phyloP scores from a whole-genome alignment of 352 stramenopile species.

The Phytophthora pseudosyringae region DNA sequence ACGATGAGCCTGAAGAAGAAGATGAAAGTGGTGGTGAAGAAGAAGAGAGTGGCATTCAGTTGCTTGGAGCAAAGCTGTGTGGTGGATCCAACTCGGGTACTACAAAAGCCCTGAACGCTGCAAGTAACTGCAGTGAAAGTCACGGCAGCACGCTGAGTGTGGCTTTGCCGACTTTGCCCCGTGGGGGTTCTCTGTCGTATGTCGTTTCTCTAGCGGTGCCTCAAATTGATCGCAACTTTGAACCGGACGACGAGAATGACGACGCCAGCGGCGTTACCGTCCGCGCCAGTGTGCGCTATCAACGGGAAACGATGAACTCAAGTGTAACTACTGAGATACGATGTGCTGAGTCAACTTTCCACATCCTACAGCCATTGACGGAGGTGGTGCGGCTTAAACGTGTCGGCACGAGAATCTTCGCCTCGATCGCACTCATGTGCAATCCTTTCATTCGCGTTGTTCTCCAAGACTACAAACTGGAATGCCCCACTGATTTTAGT shows the following conservation, averaged over 20 bases:
- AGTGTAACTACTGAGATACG: constrained; percentile 34
- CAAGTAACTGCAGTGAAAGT: not conserved
- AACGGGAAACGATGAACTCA: constrained; percentile 17
- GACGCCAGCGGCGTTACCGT: constrained; percentile 14
- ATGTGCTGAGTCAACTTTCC: constrained; percentile 37
- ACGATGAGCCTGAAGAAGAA: constrained; percentile 12
- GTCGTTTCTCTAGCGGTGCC: constrained; percentile 31
- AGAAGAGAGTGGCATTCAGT: constrained; percentile 22
- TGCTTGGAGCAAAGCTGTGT: constrained; percentile 20
- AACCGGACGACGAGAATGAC: constrained; percentile 13
- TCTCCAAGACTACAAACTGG: constrained; percentile 45
- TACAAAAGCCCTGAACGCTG: not conserved
- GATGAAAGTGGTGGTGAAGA: constrained; percentile 21
- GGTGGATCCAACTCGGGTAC: not conserved
- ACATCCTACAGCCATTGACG: constrained; percentile 38
- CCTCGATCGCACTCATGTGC: constrained; percentile 46
- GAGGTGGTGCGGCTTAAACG: constrained; percentile 49
- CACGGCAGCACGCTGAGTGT: constrained; percentile 27
- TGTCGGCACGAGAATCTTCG: constrained; percentile 37
- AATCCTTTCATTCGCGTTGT: constrained; percentile 37
- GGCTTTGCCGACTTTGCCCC: constrained; percentile 29
- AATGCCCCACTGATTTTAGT: not conserved
- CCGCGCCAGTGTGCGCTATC: constrained; percentile 35
- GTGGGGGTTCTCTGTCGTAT: constrained; percentile 29
- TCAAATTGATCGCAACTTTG: constrained; percentile 12